phyloP scores from a whole-genome alignment of 176 grass and related monocot species.

The Zoysia pacifica region DNA sequence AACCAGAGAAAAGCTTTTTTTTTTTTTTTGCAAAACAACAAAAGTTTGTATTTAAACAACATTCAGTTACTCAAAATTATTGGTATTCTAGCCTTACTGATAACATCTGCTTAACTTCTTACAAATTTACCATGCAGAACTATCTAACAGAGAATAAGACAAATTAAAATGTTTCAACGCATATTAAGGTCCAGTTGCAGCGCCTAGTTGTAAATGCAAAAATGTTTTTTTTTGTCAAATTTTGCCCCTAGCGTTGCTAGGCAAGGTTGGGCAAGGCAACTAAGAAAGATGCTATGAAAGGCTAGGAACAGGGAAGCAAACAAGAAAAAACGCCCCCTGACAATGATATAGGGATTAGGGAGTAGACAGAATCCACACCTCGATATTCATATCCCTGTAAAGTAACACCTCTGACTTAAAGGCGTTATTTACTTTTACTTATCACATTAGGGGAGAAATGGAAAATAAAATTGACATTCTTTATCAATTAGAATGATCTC shows the following conservation, averaged over 20 bases:
- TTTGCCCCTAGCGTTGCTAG: background rate
- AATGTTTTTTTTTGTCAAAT: background rate
- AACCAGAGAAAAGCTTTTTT: background rate
- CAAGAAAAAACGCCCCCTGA: background rate
- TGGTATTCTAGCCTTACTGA: background rate
- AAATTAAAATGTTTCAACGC: background rate
- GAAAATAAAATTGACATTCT: background rate
- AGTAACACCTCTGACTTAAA: background rate
- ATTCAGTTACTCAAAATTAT: background rate
- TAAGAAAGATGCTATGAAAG: background rate
- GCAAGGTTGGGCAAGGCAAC: background rate
- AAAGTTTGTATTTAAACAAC: background rate
- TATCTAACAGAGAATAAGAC: background rate
- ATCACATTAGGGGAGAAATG: background rate
- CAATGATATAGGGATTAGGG: background rate
- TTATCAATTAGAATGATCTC: background rate
- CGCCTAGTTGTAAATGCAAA: background rate
- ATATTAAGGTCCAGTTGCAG: background rate
- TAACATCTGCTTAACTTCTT: background rate
- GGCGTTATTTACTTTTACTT: conserved; percentile 1
- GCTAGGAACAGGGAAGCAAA: background rate
- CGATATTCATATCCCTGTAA: background rate
- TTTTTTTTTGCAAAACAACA: background rate
- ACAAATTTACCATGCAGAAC: background rate
- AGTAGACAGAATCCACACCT: background rate